Evolutionary conservation across 2,329 filamentous ascomycete species (phyloP), one percentile per base, ranked within the genome.

Genomic region (Lachnellula cervina): DNA sequence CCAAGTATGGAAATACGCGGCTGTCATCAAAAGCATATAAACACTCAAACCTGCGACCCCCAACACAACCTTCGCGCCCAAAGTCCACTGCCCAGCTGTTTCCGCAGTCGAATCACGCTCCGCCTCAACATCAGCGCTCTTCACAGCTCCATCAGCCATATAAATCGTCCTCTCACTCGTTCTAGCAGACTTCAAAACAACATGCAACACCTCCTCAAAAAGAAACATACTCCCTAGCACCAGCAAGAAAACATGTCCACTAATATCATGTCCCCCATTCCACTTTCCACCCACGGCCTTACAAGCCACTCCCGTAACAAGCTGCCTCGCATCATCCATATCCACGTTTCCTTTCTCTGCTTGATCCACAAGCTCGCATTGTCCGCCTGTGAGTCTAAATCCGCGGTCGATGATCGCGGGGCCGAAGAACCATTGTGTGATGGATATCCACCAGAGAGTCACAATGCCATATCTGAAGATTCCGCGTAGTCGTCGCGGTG

Each of bases 1-100:
- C 92, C 93, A 97, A 0, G 94, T 99, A 72, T 99, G 94, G 68
- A 99, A 99, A 78, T 93, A 99, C 40, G 95, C 92, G 2, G 92
- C 92, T 42, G 94, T 99, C 94, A 99, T 99, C 59, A 97, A 78
- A 70, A 99, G 73, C 94, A 99, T 99, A 90, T 94, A 97, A 76
- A 86, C 82, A 68, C 87, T 90, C 68, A 97, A 66, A 0, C 73
- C 84, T 17, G 88, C 80, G 25, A 97, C 83, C 0, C 68, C 79
- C 23, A 80, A 73, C 60, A 85, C 81, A 62, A 87, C 74, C 77
- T 82, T 76, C 64, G 74, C 73, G 8, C 79, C 73, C 50, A 80
- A 62, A 3, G 78, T 75, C 55, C 81, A 70, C 38, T 61, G 53
- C 21, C 59, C 57, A 37, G 46, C 42, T 56, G 56, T 25, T 51